Percentiles rank a stretch among this genome's conserved stretches.
These are phyloP conservation scores for Ogataea glucozyma DNA, from an alignment of 805 yeast genomes.

Conservation along the genomic window DNA sequence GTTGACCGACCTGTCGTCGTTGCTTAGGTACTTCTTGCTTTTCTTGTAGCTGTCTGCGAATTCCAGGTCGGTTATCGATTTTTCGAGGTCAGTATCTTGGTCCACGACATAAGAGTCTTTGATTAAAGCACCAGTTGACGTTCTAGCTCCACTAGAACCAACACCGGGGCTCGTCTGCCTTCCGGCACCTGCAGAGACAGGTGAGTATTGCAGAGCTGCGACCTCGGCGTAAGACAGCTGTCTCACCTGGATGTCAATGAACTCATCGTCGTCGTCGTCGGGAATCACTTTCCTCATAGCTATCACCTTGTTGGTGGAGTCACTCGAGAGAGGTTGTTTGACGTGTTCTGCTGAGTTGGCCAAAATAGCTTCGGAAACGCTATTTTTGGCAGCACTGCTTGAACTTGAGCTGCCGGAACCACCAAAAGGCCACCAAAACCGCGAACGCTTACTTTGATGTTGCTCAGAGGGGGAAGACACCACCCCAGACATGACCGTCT, in stretches of 20 bases:
- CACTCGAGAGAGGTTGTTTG: constrained; percentile 7
- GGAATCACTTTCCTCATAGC: constrained; percentile 34
- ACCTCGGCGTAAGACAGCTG: constrained; percentile 56
- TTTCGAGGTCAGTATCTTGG: constrained; percentile 33
- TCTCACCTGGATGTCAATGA: constrained; percentile 47
- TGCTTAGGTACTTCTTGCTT: constrained; percentile 15
- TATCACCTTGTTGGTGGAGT: constrained; percentile 30
- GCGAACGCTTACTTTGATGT: constrained; percentile 11
- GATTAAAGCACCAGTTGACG: too few relatives aligned
- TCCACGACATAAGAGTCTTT: constrained; percentile 26
- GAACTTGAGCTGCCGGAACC: too few relatives aligned
- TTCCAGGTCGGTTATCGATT: constrained; percentile 36
- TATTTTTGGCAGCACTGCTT: too few relatives aligned
- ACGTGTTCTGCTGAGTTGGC: background rate
- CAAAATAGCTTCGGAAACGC: too few relatives aligned
- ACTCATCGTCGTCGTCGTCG: constrained; percentile 33
- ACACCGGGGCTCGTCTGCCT: background rate
- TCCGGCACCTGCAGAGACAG: constrained; percentile 2
- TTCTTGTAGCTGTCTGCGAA: constrained; percentile 27
- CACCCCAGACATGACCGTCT: constrained; percentile 12
- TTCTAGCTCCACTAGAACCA: background rate
- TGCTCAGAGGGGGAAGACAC: background rate
- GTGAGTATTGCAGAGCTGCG: constrained; percentile 36
- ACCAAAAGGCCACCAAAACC: constrained; percentile 25
- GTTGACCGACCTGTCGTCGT: constrained; percentile 5